phyloP scores from a whole-genome alignment of 108 stramenopile species.

The Discostella stelligeroides region DNA sequence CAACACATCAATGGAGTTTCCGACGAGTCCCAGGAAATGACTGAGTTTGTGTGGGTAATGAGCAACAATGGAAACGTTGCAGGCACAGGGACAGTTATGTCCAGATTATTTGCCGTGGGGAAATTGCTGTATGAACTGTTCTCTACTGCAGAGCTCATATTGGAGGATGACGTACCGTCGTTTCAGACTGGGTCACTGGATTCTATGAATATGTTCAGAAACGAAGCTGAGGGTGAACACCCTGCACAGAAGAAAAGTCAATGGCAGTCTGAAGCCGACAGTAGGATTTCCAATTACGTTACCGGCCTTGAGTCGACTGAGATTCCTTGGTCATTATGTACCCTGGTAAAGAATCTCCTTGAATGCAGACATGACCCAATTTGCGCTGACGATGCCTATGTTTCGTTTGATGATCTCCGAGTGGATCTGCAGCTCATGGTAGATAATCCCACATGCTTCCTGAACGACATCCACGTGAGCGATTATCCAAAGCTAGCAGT shows the following conservation, averaged over 20 bases:
- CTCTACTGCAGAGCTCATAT: not conserved
- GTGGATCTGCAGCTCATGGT: conserved; percentile 25
- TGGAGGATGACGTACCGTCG: not conserved
- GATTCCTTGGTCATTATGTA: too few relatives aligned
- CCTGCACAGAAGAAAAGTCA: conserved; percentile 9
- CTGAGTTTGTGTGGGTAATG: not conserved
- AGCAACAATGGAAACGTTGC: too few relatives aligned
- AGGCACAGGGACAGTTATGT: conserved; percentile 5
- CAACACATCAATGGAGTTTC: not conserved
- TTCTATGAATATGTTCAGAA: too few relatives aligned
- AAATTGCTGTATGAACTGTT: conserved; percentile 12
- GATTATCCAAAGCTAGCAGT: not conserved
- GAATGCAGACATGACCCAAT: conserved; percentile 18
- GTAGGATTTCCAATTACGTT: not conserved
- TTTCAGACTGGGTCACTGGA: not conserved
- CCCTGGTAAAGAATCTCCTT: too few relatives aligned
- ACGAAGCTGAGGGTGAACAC: not conserved
- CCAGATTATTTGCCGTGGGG: conserved; percentile 18
- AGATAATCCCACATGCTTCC: conserved; percentile 23
- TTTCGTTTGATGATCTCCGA: conserved; percentile 19
- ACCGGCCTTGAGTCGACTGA: conserved; percentile 4
- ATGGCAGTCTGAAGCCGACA: not conserved
- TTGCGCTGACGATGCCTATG: conserved; percentile 24
- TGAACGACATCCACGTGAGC: conserved; percentile 12
- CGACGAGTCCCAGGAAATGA: not conserved